Conservation (phyloP, 441 rosid species). For the Heliophila coronopifolia region DNA sequence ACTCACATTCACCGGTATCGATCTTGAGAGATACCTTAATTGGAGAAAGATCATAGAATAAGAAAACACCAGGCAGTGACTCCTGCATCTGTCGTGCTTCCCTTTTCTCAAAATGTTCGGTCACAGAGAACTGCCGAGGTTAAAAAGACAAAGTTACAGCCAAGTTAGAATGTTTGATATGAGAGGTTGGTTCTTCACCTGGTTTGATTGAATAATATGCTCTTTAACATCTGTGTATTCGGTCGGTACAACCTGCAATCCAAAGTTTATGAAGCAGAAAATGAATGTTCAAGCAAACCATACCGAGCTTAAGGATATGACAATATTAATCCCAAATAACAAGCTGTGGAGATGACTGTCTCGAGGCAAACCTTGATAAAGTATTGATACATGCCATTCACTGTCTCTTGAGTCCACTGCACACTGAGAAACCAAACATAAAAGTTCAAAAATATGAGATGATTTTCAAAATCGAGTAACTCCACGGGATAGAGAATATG, state of each 20-base stretch:
- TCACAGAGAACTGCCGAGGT: constrained; percentile 97
- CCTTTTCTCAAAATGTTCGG: constrained; percentile 72
- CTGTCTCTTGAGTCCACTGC: constrained; percentile 69
- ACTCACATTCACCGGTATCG: constrained; percentile 45
- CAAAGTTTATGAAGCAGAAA: no score
- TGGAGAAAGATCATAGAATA: constrained; percentile 95
- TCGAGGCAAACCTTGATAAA: constrained; percentile 61
- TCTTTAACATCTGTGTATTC: constrained; percentile 74
- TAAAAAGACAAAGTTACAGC: no score
- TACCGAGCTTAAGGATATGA: no score
- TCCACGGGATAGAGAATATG: constrained; percentile 1
- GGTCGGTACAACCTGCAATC: constrained; percentile 96
- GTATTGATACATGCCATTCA: constrained; percentile 88
- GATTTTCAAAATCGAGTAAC: neutral
- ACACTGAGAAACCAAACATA: constrained; percentile 38
- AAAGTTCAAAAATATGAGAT: constrained; percentile 1
- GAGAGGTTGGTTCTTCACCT: no score
- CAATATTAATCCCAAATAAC: no score
- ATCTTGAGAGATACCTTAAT: no score
- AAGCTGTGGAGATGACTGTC: no score
- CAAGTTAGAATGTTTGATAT: no score
- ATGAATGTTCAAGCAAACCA: no score
- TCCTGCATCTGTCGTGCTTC: constrained; percentile 59
- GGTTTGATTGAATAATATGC: constrained; percentile 82
- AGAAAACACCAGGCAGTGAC: constrained; percentile 84